A percentile compares a stretch with the other conserved stretches of the same genome.
Evolutionary conservation across 495 filamentous ascomycete genomes (phyloP).

Genomic region (Parachaetomium inaequale): DNA sequence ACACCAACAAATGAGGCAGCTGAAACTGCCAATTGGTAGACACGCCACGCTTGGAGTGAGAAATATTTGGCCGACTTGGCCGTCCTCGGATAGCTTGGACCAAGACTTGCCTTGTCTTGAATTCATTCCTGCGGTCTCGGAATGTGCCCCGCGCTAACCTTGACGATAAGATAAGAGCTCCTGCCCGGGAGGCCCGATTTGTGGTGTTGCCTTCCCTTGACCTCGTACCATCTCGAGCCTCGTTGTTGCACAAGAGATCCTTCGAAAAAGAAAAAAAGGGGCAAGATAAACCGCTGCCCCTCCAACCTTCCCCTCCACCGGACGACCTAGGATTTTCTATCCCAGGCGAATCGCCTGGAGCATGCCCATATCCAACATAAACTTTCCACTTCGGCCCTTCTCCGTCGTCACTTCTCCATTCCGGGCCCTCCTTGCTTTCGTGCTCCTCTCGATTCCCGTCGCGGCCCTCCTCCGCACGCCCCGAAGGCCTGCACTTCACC

Average conservation of each 20-base stretch:
- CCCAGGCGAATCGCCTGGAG: conserved; percentile 27
- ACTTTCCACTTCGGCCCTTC: conserved; percentile 25
- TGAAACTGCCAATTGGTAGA: background rate
- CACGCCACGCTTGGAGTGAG: background rate
- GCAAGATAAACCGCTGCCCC: background rate
- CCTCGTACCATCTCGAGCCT: conserved; percentile 5
- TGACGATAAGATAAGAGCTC: conserved; percentile 37
- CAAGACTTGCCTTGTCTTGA: background rate
- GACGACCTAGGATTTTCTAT: conserved; percentile 12
- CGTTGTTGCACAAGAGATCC: background rate
- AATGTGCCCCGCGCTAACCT: conserved; percentile 25
- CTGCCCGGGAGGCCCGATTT: background rate
- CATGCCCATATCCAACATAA: conserved; percentile 20
- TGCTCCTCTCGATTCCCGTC: conserved; percentile 25
- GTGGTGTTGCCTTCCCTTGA: conserved; percentile 6
- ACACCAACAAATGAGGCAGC: background rate
- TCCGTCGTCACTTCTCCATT: conserved; percentile 27
- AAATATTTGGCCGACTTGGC: conserved; percentile 1
- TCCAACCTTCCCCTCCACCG: background rate
- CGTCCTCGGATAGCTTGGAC: background rate
- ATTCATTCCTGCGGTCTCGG: conserved; percentile 5
- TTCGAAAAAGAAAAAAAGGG: background rate
- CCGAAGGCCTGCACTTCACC: conserved; percentile 3
- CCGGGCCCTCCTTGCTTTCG: conserved; percentile 24
- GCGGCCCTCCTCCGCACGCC: conserved; percentile 17